Evolutionary conservation across 2,329 filamentous ascomycete genomes (phyloP).

Genomic region (Penicillium thymicola): DNA sequence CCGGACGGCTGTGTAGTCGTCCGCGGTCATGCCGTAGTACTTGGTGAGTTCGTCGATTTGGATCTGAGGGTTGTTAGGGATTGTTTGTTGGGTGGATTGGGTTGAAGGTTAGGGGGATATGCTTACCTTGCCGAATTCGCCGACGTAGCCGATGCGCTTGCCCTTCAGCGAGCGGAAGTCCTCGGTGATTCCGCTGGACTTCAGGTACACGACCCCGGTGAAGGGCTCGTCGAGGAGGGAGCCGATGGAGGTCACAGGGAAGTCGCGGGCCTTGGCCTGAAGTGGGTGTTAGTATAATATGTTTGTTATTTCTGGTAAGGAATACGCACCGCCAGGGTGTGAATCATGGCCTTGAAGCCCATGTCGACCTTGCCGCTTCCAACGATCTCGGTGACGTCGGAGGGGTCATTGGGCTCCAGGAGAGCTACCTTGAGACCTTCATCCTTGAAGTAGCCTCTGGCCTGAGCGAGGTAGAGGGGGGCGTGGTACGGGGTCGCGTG

Average conservation of each 20-base stretch:
- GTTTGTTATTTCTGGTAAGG: neutral
- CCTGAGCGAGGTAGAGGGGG: constrained; percentile 72
- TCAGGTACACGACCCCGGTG: constrained; percentile 74
- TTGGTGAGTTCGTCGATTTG: constrained; percentile 78
- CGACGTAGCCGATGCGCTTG: constrained; percentile 75
- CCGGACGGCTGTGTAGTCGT: constrained; percentile 71
- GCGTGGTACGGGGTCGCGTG: constrained; percentile 79
- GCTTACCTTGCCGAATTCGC: constrained; percentile 65
- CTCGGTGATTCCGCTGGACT: constrained; percentile 67
- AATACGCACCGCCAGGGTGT: constrained; percentile 64
- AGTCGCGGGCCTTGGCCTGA: constrained; percentile 70
- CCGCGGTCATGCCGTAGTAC: constrained; percentile 70
- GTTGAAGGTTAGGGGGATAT: neutral
- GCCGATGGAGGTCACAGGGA: constrained; percentile 69
- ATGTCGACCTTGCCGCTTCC: constrained; percentile 72
- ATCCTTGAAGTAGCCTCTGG: constrained; percentile 70
- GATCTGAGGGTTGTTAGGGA: constrained; percentile 48
- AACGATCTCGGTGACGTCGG: constrained; percentile 79
- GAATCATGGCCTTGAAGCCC: constrained; percentile 82
- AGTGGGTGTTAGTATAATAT: constrained; percentile 4
- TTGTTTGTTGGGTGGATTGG: too few relatives aligned
- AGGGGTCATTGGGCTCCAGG: constrained; percentile 74
- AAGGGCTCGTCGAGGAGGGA: constrained; percentile 77
- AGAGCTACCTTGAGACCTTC: constrained; percentile 75
- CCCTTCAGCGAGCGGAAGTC: constrained; percentile 73